Conservation (phyloP, 768 basidiomycete genomes). For the Tricholoma matsutake region DNA sequence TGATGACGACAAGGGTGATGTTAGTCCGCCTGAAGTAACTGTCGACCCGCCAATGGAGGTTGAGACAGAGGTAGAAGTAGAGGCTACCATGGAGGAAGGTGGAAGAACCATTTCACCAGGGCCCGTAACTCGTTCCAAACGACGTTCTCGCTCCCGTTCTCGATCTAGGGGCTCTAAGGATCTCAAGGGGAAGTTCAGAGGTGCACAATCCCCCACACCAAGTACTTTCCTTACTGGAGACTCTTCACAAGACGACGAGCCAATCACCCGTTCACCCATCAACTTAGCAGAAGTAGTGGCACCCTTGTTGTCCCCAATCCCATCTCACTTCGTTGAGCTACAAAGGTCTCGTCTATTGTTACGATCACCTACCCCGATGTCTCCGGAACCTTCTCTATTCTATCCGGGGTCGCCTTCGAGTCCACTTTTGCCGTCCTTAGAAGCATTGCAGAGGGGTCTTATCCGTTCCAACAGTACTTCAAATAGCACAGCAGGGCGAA, state of each 20-base stretch:
- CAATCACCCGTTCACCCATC: slow-evolving; percentile 33
- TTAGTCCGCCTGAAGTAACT: slow-evolving; percentile 21
- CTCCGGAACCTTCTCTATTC: slow-evolving; percentile 53
- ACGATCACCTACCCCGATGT: slow-evolving; percentile 50
- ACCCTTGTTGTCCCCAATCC: slow-evolving; percentile 43
- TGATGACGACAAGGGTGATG: slow-evolving; percentile 35
- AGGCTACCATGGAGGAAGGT: slow-evolving; percentile 34
- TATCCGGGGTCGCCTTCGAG: slow-evolving; percentile 69
- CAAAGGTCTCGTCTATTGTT: slow-evolving; percentile 38
- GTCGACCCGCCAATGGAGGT: slow-evolving; percentile 7
- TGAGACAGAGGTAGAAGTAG: slow-evolving; percentile 29
- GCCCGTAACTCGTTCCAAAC: slow-evolving; percentile 50
- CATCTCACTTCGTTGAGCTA: slow-evolving; percentile 59
- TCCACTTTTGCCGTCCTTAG: slow-evolving; percentile 66
- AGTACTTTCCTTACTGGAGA: slow-evolving; percentile 50
- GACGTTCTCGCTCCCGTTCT: slow-evolving; percentile 74
- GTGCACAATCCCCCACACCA: slow-evolving; percentile 44
- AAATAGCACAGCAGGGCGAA: slow-evolving; percentile 60
- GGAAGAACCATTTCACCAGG: slow-evolving; percentile 44
- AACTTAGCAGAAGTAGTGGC: slow-evolving; percentile 33
- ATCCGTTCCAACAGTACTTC: slow-evolving; percentile 93
- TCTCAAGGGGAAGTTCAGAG: slow-evolving; percentile 58
- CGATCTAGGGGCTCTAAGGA: slow-evolving; percentile 77
- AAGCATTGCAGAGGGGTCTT: slow-evolving; percentile 74
- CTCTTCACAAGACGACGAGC: slow-evolving; percentile 68